Percentiles rank a stretch among this genome's conserved stretches.
phyloP scores from a whole-genome alignment of 2,329 filamentous ascomycete species.

The Arachnopeziza araneosa region DNA sequence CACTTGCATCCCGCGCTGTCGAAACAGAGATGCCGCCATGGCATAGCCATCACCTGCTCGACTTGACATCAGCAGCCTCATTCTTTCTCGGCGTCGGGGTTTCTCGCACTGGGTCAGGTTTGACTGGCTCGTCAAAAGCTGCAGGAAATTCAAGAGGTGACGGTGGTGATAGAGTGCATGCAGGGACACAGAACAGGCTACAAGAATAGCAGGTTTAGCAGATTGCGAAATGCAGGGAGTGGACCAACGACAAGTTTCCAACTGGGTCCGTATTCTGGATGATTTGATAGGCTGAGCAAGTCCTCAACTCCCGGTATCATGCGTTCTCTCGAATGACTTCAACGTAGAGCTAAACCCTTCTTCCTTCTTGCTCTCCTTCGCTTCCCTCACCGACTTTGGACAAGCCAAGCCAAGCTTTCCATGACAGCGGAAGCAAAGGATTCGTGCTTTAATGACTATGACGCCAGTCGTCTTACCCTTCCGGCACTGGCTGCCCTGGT shows the following conservation, averaged over 20 bases:
- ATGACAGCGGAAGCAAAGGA: too few species aligned
- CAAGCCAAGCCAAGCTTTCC: too few species aligned
- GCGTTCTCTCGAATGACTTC: too few species aligned
- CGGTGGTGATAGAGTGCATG: slow-evolving; percentile 6
- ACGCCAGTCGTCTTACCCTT: slow-evolving; percentile 11
- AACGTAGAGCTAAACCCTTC: too few species aligned
- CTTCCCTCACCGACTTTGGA: too few species aligned
- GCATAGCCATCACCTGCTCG: background rate
- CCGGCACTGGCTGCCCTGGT: background rate
- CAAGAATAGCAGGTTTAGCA: slow-evolving; percentile 14
- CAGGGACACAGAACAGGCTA: slow-evolving; percentile 21
- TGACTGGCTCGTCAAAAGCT: background rate
- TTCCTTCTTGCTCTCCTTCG: too few species aligned
- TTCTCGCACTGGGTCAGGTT: background rate
- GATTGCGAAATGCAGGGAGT: slow-evolving; percentile 14
- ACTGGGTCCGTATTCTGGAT: background rate
- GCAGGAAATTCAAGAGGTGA: background rate
- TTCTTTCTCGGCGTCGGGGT: background rate
- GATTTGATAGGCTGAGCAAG: background rate
- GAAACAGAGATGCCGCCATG: background rate
- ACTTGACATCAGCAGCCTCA: background rate
- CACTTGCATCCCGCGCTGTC: background rate
- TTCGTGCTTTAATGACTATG: slow-evolving; percentile 2
- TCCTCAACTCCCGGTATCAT: background rate
- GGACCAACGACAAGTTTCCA: background rate